Base-by-base conservation (phyloP, 768 basidiomycete species). In the Naganishia antarctica region DNA sequence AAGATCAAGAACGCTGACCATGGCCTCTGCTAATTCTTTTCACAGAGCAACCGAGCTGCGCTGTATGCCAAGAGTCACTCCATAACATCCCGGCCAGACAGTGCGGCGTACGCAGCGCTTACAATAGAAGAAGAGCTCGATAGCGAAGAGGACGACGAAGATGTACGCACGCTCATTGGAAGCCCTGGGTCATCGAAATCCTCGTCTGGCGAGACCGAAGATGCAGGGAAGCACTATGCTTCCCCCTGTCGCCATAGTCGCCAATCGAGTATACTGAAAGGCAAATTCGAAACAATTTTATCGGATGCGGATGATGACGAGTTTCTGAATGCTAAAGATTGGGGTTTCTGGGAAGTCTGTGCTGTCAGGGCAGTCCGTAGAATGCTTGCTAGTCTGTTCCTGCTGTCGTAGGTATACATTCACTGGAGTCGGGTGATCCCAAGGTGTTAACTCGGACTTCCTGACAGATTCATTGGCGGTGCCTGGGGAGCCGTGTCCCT, bases 311-410 rank as follows among this genome's bases (percentile, higher is more conserved):
- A 61, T 11, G 50, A 62, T 12, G 34, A 53, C 25, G 65, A 61
- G 5, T 23, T 51, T 18, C 18, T 31, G 41, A 25, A 41, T 18
- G 29, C 41, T 29, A 60, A 66, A 12, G 64, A 60, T 18, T 77
- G 74, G 74, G 69, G 71, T 1, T 73, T 77, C 41, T 70, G 71
- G 72, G 69, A 75, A 31, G 48, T 77, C 32, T 72, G 73, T 69
- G 62, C 46, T 16, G 62, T 70, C 23, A 65, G 60, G 50, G 61
- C 69, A 11, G 70, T 77, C 28, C 66, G 65, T 49, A 65, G 74
- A 5, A 71, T 75, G 70, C 60, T 66, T 40, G 44, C 64, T 23
- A 74, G 72, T 16, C 65, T 70, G 60, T 77, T 77, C 48, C 29
- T 75, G 45, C 71, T 70, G 65, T 65, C 70, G 76, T 77, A 32